A percentile compares a stretch with the other conserved stretches of the same genome.
phyloP scores from a whole-genome alignment of 176 grass and related monocot species.

The Cenchrus americanus region DNA sequence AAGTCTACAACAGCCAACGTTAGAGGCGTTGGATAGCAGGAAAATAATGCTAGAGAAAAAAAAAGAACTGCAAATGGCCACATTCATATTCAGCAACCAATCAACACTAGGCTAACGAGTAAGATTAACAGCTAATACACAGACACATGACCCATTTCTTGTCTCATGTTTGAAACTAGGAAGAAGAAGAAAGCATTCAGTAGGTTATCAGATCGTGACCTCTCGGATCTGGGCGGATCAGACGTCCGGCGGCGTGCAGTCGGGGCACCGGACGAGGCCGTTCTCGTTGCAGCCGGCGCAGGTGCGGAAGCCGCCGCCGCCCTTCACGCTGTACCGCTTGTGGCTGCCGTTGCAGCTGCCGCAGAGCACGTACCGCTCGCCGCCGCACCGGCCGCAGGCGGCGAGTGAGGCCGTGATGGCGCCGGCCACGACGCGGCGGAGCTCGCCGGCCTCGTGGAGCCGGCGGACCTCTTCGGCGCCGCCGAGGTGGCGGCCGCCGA shows the following conservation, averaged over 20 bases:
- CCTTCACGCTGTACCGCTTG: slow-evolving; percentile 70
- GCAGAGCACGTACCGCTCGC: slow-evolving; percentile 74
- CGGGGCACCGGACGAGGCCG: slow-evolving; percentile 89
- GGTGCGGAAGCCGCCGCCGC: slow-evolving; percentile 62
- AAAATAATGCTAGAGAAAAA: slow-evolving; percentile 29
- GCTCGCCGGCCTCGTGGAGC: slow-evolving; percentile 77
- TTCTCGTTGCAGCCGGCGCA: slow-evolving; percentile 94
- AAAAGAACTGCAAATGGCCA: slow-evolving; percentile 14
- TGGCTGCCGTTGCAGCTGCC: slow-evolving; percentile 71
- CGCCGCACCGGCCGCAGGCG: slow-evolving; percentile 55
- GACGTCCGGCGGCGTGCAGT: slow-evolving; percentile 59
- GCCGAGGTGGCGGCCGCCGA: slow-evolving; percentile 69
- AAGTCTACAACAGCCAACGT: background rate
- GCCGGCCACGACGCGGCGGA: slow-evolving; percentile 54
- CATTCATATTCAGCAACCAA: slow-evolving; percentile 33
- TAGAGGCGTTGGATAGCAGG: slow-evolving; percentile 13
- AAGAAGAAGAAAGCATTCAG: slow-evolving; percentile 34
- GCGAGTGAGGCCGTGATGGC: slow-evolving; percentile 19
- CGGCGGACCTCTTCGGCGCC: slow-evolving; percentile 61
- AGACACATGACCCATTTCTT: background rate
- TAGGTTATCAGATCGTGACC: slow-evolving; percentile 34
- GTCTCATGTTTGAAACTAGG: slow-evolving; percentile 19
- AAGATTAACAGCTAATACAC: slow-evolving; percentile 40
- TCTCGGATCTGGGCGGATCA: slow-evolving; percentile 47
- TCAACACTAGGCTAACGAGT: slow-evolving; percentile 43